These are phyloP conservation scores for Aspergillus intermedius DNA, from an alignment of 2,329 filamentous ascomycete species.

Conservation along the genomic window DNA sequence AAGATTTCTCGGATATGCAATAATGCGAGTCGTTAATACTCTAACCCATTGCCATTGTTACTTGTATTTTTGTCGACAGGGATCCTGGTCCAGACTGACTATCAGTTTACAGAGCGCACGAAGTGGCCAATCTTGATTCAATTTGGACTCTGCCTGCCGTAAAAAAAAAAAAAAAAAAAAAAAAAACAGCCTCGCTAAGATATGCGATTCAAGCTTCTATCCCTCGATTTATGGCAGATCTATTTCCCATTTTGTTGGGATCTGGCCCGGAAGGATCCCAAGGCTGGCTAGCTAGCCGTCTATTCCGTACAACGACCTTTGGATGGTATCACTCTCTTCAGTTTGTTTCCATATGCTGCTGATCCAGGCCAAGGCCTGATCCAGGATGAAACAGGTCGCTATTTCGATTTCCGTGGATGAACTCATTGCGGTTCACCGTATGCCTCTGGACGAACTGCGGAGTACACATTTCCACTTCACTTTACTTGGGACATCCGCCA, in stretches of 20 bases:
- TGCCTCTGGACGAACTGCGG: neutral
- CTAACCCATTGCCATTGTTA: neutral
- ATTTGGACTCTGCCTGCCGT: neutral
- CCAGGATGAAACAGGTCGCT: neutral
- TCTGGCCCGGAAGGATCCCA: neutral
- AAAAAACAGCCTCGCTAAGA: neutral
- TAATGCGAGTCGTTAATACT: neutral
- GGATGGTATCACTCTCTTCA: neutral
- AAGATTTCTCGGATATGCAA: neutral
- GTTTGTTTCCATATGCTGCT: neutral
- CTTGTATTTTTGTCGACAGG: neutral
- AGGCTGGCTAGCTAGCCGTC: neutral
- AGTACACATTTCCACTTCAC: neutral
- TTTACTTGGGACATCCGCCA: neutral
- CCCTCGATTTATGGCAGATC: neutral
- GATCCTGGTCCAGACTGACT: neutral
- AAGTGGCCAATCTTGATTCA: neutral
- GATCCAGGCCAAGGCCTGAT: neutral
- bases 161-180: no score
- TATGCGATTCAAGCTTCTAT: neutral
- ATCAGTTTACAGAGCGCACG: neutral
- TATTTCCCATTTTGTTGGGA: neutral
- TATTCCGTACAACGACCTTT: neutral
- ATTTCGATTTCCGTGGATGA: neutral
- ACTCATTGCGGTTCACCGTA: neutral